Evolutionary conservation across 2,329 filamentous ascomycete species (phyloP).

Genomic region (Mycocentrospora acerina): DNA sequence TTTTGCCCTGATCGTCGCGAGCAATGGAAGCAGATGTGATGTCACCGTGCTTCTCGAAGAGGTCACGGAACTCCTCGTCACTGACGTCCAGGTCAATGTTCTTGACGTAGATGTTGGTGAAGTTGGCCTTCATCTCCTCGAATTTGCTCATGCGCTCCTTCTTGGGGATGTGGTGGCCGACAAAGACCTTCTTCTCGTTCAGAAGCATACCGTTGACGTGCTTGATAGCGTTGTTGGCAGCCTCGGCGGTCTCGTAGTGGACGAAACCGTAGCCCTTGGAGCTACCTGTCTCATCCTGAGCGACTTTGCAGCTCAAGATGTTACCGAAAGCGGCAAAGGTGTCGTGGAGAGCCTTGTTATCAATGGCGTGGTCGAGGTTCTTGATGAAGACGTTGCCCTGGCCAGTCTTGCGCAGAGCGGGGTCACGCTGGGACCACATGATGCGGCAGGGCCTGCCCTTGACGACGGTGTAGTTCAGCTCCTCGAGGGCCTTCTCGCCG

Average conservation of each 20-base stretch:
- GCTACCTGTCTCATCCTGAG: constrained; percentile 92
- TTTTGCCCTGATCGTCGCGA: constrained; percentile 86
- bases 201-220: constrained; percentile 99
- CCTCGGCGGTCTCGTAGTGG: constrained; percentile 99
- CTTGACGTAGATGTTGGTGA: constrained; percentile 99
- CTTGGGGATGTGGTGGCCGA: constrained; percentile 99
- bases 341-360: constrained; percentile 99
- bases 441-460: constrained; percentile 99
- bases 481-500: constrained; percentile 97
- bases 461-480: constrained; percentile 99
- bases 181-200: constrained; percentile 99
- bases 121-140: constrained; percentile 99
- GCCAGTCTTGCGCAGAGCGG: constrained; percentile 97
- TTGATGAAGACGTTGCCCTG: constrained; percentile 99
- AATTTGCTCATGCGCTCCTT: constrained; percentile 99
- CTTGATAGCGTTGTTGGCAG: constrained; percentile 96
- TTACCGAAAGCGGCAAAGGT: constrained; percentile 98
- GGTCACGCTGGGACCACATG: constrained; percentile 99
- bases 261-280: constrained; percentile 99
- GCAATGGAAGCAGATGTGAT: constrained; percentile 95
- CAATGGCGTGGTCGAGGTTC: constrained; percentile 97
- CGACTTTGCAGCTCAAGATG: constrained; percentile 99
- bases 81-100: constrained; percentile 83
- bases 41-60: constrained; percentile 90
- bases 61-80: constrained; percentile 90